Evolutionary conservation across 305 asterid genomes (phyloP), one percentile per base, ranked within the genome.

Genomic region (Ruellia speciosa): DNA sequence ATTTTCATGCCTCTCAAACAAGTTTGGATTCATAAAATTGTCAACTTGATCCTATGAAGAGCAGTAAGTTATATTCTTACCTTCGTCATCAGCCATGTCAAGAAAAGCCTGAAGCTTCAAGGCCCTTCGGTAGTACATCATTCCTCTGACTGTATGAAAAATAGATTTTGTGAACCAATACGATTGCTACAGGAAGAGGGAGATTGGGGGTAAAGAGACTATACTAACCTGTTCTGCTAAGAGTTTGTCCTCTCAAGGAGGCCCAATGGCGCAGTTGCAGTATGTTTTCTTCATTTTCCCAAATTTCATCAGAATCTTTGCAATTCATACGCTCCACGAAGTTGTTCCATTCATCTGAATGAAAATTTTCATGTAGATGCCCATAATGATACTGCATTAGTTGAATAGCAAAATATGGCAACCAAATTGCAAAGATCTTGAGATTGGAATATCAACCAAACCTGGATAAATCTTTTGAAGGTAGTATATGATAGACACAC

Each of bases 211-310:
- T 34, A 57, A 53, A 58, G 65, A 11, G 34, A 70, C 49, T 14
- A 14, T 37, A 60, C 63, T 52, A 59, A 83, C 99, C 94, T 69
- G 99, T 93, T 87, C 99, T 79, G 80, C 87, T 67, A 45, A 93
- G 96, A 61, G 99, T 93, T 72, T 93, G 99, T 70, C 97, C 99
- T 74, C 99, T 84, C 81, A 93, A 79, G 63, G 99, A 93, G 45
- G 95, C 99, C 99, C 99, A 93, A 62, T 93, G 97, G 70, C 99
- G 97, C 60, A 93, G 80, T 64, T 86, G 99, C 68, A 93, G 80
- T 64, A 80, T 81, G 75, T 72, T 86, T 67, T 93, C 99, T 68
- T 93, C 99, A 62, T 70, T 84, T 56, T 93, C 97, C 85, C 80
- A 85, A 58, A 89, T 61, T 67, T 89, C 95, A 39, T 89, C 95